Evolutionary conservation across 2,329 filamentous ascomycete genomes (phyloP), one percentile per base, ranked within the genome.

Genomic region (Xylaria polymorpha): DNA sequence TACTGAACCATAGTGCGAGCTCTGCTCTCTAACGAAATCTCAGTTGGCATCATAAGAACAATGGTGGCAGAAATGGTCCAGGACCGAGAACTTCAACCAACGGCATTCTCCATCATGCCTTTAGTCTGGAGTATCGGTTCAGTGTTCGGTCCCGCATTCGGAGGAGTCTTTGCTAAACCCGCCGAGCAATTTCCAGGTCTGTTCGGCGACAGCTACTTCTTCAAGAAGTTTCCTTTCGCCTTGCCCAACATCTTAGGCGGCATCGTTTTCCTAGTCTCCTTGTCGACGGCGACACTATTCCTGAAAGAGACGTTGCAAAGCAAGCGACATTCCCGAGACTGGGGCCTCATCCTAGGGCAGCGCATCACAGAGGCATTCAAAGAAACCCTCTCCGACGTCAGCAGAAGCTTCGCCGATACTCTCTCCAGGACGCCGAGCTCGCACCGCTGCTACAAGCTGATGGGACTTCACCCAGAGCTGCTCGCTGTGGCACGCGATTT

Each of bases 41-140:
- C 41, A 90, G 91, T 95, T n/a, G 92, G 96, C 1, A 98, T 98
- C 70, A 91, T 98, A 71, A 85, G 94, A 72, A 97, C 94, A 18
- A 94, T 96, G 83, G 94, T 98, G 1, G 95, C 95, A 0, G 95
- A 98, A 80, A 90, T 98, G 86, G 94, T 97, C 1, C 92, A 94
- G 0, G 90, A 96, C 79, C 94, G 88, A 78, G 92, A 94, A 77
- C 84, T 97, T 7, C 95, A 98, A 77, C 94, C 95, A 0, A 85
- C 90, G 61, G 96, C 96, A 0, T 98, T 98, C 80, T 94, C 91
- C 72, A 85, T 98, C 55, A 98, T 98, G 94, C 95, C 95, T 4
- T 82, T 98, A 18, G 92, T 88, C 39, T 98, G 94, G 92, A 94
- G 91, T 12, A 83, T 98, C 61, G 95, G 95, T 0, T 92, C 90